Percentiles rank a stretch among this genome's conserved stretches.
These are phyloP conservation scores for Echeveria elegans DNA, from an alignment of 164 flowering plant genomes.

Conservation along the genomic window DNA sequence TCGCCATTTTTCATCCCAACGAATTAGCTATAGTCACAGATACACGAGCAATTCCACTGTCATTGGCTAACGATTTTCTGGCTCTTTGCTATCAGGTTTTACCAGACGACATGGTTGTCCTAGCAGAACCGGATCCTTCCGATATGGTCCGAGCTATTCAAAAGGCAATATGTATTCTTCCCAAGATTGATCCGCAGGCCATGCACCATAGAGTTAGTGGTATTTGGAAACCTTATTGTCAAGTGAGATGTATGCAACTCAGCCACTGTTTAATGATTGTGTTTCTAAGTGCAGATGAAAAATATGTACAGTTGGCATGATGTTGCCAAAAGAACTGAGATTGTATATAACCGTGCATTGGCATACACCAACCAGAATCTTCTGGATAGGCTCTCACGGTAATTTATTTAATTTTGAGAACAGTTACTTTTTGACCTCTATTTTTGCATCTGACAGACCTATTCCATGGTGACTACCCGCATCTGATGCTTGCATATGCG, in stretches of 20 bases:
- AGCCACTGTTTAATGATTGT: constrained; percentile 5
- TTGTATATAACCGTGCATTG: constrained; percentile 80
- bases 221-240: not conserved
- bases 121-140: constrained; percentile 82
- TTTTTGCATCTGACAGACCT: too few relatives aligned
- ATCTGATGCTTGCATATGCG: too few relatives aligned
- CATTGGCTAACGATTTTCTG: not conserved
- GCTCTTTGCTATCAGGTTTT: constrained; percentile 44
- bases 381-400: constrained; percentile 70
- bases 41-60: not conserved
- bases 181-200: constrained; percentile 74
- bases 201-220: constrained; percentile 87
- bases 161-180: constrained; percentile 73
- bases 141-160: constrained; percentile 81
- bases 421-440: too few relatives aligned
- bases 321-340: constrained; percentile 87
- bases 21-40: not conserved
- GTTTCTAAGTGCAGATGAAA: constrained; percentile 51
- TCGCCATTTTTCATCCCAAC: constrained; percentile 7
- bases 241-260: not conserved
- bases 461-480: too few relatives aligned
- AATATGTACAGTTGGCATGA: constrained; percentile 88
- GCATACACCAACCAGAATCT: constrained; percentile 60
- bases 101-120: constrained; percentile 93
- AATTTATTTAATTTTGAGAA: constrained; percentile 8